A percentile compares a stretch with the other conserved stretches of the same genome.
These are phyloP conservation scores for Beta corolliflora DNA, from an alignment of 179 eudicot genomes.

Conservation along the genomic window DNA sequence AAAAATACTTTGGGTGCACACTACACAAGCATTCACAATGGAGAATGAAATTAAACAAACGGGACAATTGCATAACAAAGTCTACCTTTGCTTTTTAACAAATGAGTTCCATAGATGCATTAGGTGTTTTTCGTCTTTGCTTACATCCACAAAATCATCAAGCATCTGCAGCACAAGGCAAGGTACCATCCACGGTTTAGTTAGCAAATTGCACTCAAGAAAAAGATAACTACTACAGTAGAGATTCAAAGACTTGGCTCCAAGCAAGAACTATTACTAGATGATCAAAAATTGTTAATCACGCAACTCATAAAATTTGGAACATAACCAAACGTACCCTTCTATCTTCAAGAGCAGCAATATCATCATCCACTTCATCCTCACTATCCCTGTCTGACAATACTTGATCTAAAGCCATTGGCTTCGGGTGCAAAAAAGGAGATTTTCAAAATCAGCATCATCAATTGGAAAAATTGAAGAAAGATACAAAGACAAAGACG, in stretches of 20 bases:
- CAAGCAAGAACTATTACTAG: not conserved
- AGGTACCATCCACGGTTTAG: not conserved
- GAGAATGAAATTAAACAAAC: not conserved
- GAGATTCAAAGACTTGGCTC: not conserved
- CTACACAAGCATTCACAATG: not conserved
- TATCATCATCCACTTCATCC: slow-evolving; percentile 91
- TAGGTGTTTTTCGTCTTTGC: slow-evolving; percentile 84
- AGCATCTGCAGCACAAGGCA: slow-evolving; percentile 68
- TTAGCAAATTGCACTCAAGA: not conserved
- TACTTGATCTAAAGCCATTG: slow-evolving; percentile 89
- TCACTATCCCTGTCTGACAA: slow-evolving; percentile 93
- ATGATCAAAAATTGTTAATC: not conserved
- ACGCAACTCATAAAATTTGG: not conserved
- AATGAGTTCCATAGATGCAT: slow-evolving; percentile 99
- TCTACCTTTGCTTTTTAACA: slow-evolving; percentile 83
- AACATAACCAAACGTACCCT: slow-evolving; percentile 62
- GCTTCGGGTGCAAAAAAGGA: slow-evolving; percentile 42
- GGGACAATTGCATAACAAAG: not conserved
- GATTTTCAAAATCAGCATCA: not conserved
- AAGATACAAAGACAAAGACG: slow-evolving; percentile 5
- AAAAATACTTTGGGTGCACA: not conserved
- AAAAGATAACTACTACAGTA: not conserved
- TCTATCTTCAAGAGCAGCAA: slow-evolving; percentile 88
- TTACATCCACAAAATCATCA: slow-evolving; percentile 97
- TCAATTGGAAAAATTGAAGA: not conserved